Evolutionary conservation across 2,329 filamentous ascomycete species (phyloP).

Genomic region (Bimuria novae-zelandiae): DNA sequence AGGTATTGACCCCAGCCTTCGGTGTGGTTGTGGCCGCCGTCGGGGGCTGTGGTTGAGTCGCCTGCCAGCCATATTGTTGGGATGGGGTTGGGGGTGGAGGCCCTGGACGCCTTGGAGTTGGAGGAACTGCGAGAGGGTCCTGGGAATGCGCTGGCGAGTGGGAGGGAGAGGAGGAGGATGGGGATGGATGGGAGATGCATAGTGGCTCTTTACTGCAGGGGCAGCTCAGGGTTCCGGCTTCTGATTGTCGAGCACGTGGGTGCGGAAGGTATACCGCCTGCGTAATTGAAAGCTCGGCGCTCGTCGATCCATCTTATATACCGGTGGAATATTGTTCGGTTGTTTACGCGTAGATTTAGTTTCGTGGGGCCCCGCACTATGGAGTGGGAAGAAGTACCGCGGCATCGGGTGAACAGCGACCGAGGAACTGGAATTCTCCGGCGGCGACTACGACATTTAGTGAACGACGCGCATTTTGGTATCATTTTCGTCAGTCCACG

Average conservation of each 20-base stretch:
- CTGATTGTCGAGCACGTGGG: too few species aligned
- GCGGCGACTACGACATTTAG: background rate
- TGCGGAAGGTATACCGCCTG: too few species aligned
- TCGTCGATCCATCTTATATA: too few species aligned
- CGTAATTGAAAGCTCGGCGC: too few species aligned
- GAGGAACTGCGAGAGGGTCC: too few species aligned
- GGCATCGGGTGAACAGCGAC: slow-evolving; percentile 1
- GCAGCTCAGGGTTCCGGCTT: too few species aligned
- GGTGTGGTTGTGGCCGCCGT: slow-evolving; percentile 45
- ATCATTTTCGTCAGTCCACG: too few species aligned
- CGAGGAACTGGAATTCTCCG: background rate
- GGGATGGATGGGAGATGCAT: too few species aligned
- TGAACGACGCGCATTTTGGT: background rate
- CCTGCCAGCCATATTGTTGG: slow-evolving; percentile 52
- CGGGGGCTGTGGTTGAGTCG: slow-evolving; percentile 63
- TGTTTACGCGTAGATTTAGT: background rate
- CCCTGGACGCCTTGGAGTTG: background rate
- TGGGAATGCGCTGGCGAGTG: too few species aligned
- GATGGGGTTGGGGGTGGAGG: background rate
- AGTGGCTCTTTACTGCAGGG: too few species aligned
- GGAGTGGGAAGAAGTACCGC: background rate
- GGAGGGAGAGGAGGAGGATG: too few species aligned
- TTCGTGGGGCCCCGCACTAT: slow-evolving; percentile 2
- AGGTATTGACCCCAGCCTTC: slow-evolving; percentile 65
- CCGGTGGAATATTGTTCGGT: background rate